Evolutionary conservation across 2,329 filamentous ascomycete genomes (phyloP).

Genomic region (Colletotrichum graminicola): DNA sequence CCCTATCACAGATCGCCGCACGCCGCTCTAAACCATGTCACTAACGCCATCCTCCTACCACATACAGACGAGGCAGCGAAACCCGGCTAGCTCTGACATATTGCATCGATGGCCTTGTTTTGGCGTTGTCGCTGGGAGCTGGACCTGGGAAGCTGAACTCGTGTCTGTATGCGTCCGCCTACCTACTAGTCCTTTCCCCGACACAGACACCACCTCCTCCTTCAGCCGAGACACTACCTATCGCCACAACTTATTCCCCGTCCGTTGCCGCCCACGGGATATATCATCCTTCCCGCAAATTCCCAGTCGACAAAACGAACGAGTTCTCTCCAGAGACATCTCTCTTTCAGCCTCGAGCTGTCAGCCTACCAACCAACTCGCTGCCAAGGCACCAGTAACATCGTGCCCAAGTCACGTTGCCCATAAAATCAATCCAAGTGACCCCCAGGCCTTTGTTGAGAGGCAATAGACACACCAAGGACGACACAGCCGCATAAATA

Average conservation of each 20-base stretch:
- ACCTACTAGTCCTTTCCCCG: not conserved
- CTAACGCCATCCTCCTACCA: constrained; percentile 17
- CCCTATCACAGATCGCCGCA: constrained; percentile 29
- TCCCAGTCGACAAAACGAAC: constrained; percentile 16
- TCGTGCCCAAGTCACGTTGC: constrained; percentile 29
- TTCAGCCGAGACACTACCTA: constrained; percentile 25
- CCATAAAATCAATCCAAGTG: constrained; percentile 21
- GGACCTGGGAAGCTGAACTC: constrained; percentile 43
- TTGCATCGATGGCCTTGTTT: constrained; percentile 23
- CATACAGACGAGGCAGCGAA: constrained; percentile 22
- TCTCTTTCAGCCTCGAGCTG: constrained; percentile 23
- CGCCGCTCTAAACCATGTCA: constrained; percentile 40
- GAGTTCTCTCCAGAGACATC: constrained; percentile 6
- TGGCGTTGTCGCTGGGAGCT: constrained; percentile 29
- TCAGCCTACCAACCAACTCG: constrained; percentile 41
- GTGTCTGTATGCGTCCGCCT: constrained; percentile 30
- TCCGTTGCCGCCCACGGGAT: not conserved
- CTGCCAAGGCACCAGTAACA: constrained; percentile 34
- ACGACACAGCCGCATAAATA: constrained; percentile 14
- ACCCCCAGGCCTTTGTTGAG: constrained; percentile 3
- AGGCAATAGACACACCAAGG: constrained; percentile 13
- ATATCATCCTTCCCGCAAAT: constrained; percentile 5
- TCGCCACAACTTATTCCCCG: not conserved
- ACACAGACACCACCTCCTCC: not conserved
- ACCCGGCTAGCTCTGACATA: constrained; percentile 35